These are phyloP conservation scores for Mucor racemosus DNA, from an alignment of 371 early-diverging fungal genomes.

Conservation along the genomic window DNA sequence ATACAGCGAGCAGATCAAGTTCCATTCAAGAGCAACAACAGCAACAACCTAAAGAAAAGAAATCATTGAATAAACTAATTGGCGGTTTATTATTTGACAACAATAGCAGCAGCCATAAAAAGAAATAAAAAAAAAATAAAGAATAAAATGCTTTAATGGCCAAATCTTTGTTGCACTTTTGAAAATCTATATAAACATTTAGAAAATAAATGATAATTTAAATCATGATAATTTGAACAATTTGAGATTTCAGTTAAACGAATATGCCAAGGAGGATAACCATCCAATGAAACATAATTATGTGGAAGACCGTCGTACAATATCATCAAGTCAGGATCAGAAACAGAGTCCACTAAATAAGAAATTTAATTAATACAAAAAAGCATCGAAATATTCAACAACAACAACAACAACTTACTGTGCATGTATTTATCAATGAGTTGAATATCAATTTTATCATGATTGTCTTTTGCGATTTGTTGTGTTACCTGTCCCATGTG, in stretches of 20 bases:
- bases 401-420: slow-evolving; percentile 26
- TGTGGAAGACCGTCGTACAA: slow-evolving; percentile 64
- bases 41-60: background rate
- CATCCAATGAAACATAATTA: slow-evolving; percentile 55
- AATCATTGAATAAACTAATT: background rate
- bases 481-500: slow-evolving; percentile 33
- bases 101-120: background rate
- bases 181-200: slow-evolving; percentile 52
- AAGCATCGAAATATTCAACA: background rate
- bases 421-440: slow-evolving; percentile 41
- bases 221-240: slow-evolving; percentile 24
- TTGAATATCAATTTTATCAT: slow-evolving; percentile 35
- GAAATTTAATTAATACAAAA: background rate
- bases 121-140: background rate
- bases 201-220: slow-evolving; percentile 53
- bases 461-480: slow-evolving; percentile 24
- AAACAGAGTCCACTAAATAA: slow-evolving; percentile 28
- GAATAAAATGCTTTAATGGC: slow-evolving; percentile 31
- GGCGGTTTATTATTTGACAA: slow-evolving; percentile 5
- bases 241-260: slow-evolving; percentile 61
- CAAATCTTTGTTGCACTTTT: slow-evolving; percentile 60
- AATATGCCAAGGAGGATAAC: slow-evolving; percentile 71
- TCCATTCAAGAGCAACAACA: background rate
- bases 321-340: slow-evolving; percentile 67
- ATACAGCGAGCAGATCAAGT: slow-evolving; percentile 1